Evolutionary conservation across 805 yeast genomes (phyloP).

Genomic region (Suhomyces tanzawaensis): DNA sequence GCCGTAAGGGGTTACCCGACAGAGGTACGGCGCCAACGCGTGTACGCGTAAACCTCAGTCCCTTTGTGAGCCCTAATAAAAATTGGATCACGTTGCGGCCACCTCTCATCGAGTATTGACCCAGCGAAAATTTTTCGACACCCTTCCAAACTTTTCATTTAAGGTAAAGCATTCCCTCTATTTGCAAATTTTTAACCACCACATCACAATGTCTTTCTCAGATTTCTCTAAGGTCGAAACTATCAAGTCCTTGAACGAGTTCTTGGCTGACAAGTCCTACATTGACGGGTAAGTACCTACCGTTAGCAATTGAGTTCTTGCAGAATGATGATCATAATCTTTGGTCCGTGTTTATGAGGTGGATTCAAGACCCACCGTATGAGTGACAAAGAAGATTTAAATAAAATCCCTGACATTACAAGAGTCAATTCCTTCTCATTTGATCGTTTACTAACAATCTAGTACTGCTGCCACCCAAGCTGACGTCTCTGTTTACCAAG

Average conservation of each 20-base stretch:
- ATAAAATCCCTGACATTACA: conserved; percentile 18
- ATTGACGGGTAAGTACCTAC: conserved; percentile 69
- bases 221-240: conserved; percentile 76
- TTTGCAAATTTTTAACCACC: conserved; percentile 12
- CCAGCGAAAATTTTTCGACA: conserved; percentile 5
- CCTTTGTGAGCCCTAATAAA: conserved; percentile 7
- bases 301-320: not conserved
- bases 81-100: conserved; percentile 4
- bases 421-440: conserved; percentile 3
- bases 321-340: conserved; percentile 64
- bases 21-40: too few species aligned
- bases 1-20: too few species aligned
- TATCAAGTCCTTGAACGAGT: conserved; percentile 67
- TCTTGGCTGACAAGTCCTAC: conserved; percentile 91
- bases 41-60: conserved; percentile 3
- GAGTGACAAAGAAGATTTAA: conserved; percentile 66
- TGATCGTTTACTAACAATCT: conserved; percentile 23
- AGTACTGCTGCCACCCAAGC: conserved; percentile 93
- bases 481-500: conserved; percentile 90
- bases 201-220: conserved; percentile 78
- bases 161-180: conserved; percentile 4
- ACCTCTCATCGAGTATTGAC: not conserved
- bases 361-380: conserved; percentile 93
- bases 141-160: conserved; percentile 1
- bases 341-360: conserved; percentile 98